Base-by-base conservation (phyloP, 768 basidiomycete species). In the Suillus plorans region DNA sequence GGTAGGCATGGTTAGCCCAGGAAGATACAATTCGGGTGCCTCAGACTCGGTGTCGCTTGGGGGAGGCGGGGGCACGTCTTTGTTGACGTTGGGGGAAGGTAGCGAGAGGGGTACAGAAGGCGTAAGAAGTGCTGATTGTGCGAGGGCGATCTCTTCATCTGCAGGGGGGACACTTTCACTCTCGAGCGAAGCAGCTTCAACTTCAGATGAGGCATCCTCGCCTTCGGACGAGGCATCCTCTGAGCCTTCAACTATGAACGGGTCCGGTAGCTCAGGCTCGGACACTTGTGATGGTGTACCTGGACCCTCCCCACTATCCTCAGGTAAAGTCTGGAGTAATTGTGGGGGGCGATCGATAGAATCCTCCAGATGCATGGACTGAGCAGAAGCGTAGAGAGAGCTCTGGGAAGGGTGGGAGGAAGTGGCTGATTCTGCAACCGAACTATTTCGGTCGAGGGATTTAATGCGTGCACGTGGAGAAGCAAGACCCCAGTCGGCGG, bases 1-100 rank as follows among this genome's bases (percentile, higher is more conserved):
- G 41, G 87, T 89, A 41, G 92, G 88, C 36, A 85, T 75, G 42
- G 88, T 81, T 44, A 94, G 84, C 44, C 86, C 86, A 2, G 91
- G 90, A 34, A 91, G 79, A 73, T 86, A 88, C 25, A 91, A 71
- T 56, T 86, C 84, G 2, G 85, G 88, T 0, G 80, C 74, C 28
- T 86, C 81, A 44, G 82, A 79, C 67, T 84, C 85, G 25, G 79
- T 76, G 13, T 81, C 81, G 61, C 75, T 82, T 22, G 60, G 49
- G 50, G 83, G 80, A 4, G 85, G 81, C 2, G 86, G 85, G 0
- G 56, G 44, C 5, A 86, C 82, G 61, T 83, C 81, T 71, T 88
- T 90, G 74, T 87, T 81, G 57, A 84, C 34, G 67, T 84, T 79
- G 7, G 76, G 77, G 9, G 77, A 66, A 42, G 72, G 58, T 4